Conservation (phyloP, 257 asterid genomes). For the Sherardia arvensis region DNA sequence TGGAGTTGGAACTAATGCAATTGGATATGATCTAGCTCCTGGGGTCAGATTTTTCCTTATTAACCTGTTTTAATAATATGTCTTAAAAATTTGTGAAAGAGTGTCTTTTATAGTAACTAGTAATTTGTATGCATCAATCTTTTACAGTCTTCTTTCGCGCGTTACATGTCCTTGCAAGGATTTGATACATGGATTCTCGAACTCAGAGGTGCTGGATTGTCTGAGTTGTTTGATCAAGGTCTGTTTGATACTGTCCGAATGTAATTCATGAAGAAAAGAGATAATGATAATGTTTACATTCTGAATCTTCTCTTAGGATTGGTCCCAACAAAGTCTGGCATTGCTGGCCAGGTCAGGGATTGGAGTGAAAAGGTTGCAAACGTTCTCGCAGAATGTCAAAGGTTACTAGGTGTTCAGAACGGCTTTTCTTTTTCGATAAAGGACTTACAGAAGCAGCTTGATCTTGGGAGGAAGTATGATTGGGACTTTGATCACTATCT, state of each 20-base stretch:
- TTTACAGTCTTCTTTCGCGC: slow-evolving; percentile 24
- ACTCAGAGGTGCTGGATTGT: slow-evolving; percentile 27
- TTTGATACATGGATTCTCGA: slow-evolving; percentile 30
- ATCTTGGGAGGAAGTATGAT: slow-evolving; percentile 11
- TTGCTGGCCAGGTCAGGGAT: slow-evolving; percentile 9
- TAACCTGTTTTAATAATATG: neutral
- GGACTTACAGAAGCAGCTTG: slow-evolving; percentile 16
- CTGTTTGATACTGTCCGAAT: neutral
- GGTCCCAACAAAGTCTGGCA: slow-evolving; percentile 4
- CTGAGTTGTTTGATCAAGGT: slow-evolving; percentile 7
- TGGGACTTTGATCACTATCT: slow-evolving; percentile 30
- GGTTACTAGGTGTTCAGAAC: slow-evolving; percentile 5
- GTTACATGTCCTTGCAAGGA: slow-evolving; percentile 22
- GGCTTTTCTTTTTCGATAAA: slow-evolving; percentile 3
- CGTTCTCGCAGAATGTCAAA: slow-evolving; percentile 8
- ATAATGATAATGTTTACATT: neutral
- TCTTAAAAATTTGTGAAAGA: no score
- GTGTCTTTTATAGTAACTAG: no score
- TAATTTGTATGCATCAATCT: neutral
- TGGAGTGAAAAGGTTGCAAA: slow-evolving; percentile 12
- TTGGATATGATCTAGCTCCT: slow-evolving; percentile 29
- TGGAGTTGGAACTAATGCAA: slow-evolving; percentile 27
- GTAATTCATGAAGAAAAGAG: neutral
- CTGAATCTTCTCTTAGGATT: neutral
- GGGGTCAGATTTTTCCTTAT: slow-evolving; percentile 14